A percentile compares a stretch with the other conserved stretches of the same genome.
Conservation (phyloP, 805 yeast species). For the Jamesozyma jinghongensis region DNA sequence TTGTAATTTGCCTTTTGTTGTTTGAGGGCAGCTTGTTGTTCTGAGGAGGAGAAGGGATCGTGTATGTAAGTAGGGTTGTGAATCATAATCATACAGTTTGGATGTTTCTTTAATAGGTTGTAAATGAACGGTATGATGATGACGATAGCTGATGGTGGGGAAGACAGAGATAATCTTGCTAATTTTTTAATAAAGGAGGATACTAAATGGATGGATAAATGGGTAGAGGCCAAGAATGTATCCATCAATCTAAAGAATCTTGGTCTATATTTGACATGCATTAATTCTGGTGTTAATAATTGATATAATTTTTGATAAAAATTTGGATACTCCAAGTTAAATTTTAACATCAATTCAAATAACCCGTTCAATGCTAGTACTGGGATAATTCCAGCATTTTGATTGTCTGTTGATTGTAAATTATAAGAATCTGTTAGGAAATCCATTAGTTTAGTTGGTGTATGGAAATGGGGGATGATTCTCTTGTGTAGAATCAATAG, state of each 20-base stretch:
- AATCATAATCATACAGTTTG: slow-evolving; percentile 83
- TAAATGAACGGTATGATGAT: slow-evolving; percentile 84
- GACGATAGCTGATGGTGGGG: slow-evolving; percentile 86
- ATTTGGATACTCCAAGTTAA: slow-evolving; percentile 85
- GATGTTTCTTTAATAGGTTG: slow-evolving; percentile 83
- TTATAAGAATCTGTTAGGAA: slow-evolving; percentile 82
- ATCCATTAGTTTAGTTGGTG: slow-evolving; percentile 84
- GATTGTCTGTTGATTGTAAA: slow-evolving; percentile 20
- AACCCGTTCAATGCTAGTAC: slow-evolving; percentile 80
- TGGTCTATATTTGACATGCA: slow-evolving; percentile 73
- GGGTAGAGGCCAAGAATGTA: slow-evolving; percentile 76
- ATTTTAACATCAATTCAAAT: slow-evolving; percentile 71
- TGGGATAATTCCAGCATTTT: slow-evolving; percentile 48
- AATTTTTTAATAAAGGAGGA: slow-evolving; percentile 85
- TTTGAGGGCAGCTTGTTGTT: slow-evolving; percentile 21
- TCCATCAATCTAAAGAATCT: slow-evolving; percentile 84
- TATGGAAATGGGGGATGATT: slow-evolving; percentile 68
- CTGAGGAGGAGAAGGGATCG: slow-evolving; percentile 20
- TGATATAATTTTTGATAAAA: slow-evolving; percentile 77
- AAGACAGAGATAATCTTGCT: slow-evolving; percentile 61
- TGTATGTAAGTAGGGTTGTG: slow-evolving; percentile 39
- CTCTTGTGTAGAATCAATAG: slow-evolving; percentile 71
- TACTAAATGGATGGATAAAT: slow-evolving; percentile 69
- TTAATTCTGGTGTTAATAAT: slow-evolving; percentile 61
- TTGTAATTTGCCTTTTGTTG: slow-evolving; percentile 24